Base-by-base conservation (phyloP, 306 rosid genomes). In the Senna tora region DNA sequence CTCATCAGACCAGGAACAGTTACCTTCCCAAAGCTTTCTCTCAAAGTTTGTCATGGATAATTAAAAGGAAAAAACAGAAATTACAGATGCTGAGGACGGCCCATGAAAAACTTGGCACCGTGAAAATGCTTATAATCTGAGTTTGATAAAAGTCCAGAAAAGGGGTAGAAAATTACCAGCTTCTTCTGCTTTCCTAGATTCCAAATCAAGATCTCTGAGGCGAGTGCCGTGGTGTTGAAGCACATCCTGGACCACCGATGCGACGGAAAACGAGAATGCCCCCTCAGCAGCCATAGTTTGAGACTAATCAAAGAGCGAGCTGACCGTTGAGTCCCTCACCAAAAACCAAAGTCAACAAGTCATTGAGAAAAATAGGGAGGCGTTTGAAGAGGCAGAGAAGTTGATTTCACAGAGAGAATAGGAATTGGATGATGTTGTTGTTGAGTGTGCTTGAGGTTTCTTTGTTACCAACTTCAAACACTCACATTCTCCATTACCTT, bases 221-320 rank as follows among this genome's bases (percentile, higher is more conserved):
- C 89, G 85, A 80, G 67, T 74, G 11, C 95, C 91, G 17, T 94
- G 96, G 69, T 87, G 96, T 61, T 89, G 95, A 59, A 94, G 98
- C 69, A 94, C 96, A 71, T 94, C 89, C 72, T 94, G 95, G 82
- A 94, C 89, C 70, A 92, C 72, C 11, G 96, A 87, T 30, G 91
- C 88, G 30, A 89, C 97, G n/a, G 98, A 91, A 77, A 89, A 87
- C 47, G 86, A 88, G 34, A 87, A 55, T 70, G 91, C 28, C 64
- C 64, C 79, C 49, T 75, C 60, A 9, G 49, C 49, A 0, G 87
- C 85, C 82, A 84, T 52, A 57, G 59, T 38, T 46, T 16, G n/a
- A 34, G 22, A 32, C 46, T 15, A 11, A 51, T 51, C 41, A 36
- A 41, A 56, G 49, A 51, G 70, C 53, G 79, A 80, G 50, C 22